A percentile compares a stretch with the other conserved stretches of the same genome.
phyloP scores from a whole-genome alignment of 306 rosid genomes.

The Luffa aegyptiaca region DNA sequence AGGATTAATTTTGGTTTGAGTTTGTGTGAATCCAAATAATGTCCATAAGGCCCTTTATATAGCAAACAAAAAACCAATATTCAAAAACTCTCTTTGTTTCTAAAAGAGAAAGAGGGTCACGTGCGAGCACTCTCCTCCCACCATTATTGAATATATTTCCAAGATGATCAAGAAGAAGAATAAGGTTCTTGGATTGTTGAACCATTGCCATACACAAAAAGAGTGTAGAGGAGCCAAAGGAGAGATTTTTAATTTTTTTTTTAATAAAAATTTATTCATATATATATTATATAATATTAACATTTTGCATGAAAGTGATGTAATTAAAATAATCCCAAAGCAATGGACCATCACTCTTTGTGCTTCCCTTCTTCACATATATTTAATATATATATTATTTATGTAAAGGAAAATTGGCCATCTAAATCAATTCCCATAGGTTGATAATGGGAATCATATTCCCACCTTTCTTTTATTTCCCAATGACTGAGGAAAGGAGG shows the following conservation, averaged over 20 bases:
- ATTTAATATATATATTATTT: neutral
- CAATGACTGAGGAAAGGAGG: conserved; percentile 16
- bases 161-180: conserved; percentile 13
- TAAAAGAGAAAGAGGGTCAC: neutral
- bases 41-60: neutral
- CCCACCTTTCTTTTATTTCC: conserved; percentile 7
- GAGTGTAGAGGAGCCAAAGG: neutral
- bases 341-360: neutral
- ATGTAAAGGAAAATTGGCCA: neutral
- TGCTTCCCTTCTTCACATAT: neutral
- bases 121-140: conserved; percentile 19
- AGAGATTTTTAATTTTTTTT: neutral
- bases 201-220: conserved; percentile 7
- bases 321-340: conserved; percentile 10
- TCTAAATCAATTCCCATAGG: conserved; percentile 1
- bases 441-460: conserved; percentile 14
- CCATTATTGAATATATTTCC: conserved; percentile 9
- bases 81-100: neutral
- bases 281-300: neutral
- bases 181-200: conserved; percentile 21
- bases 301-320: neutral
- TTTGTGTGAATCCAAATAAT: conserved; percentile 5
- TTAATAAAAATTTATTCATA: neutral
- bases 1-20: neutral
- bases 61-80: neutral